Conservation (phyloP, 768 basidiomycete species). For the Leccinum subgranulosum region DNA sequence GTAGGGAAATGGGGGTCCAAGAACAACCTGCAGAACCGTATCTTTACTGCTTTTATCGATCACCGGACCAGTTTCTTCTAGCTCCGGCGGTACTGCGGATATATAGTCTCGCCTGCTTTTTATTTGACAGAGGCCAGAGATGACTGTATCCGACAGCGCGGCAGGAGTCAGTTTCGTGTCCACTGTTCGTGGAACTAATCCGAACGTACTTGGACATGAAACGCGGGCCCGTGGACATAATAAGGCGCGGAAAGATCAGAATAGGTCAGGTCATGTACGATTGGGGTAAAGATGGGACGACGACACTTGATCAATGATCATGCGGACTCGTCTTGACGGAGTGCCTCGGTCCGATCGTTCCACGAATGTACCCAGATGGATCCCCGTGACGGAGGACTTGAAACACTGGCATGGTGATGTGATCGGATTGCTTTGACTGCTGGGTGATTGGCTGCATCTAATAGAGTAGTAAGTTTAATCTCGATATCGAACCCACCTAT, state of each 20-base stretch:
- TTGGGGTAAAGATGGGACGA: neutral
- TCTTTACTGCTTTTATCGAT: constrained; percentile 13
- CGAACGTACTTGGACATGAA: neutral
- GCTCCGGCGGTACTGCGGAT: constrained; percentile 5
- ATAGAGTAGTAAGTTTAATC: neutral
- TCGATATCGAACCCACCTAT: no score
- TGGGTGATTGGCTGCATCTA: neutral
- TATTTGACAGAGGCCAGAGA: neutral
- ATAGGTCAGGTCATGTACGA: constrained; percentile 1
- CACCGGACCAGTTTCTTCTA: neutral
- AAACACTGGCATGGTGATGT: neutral
- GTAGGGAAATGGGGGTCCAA: constrained; percentile 3
- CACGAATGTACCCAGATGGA: neutral
- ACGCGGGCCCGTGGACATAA: neutral
- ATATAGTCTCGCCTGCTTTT: neutral
- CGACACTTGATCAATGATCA: constrained; percentile 11
- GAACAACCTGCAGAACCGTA: neutral
- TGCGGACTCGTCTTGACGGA: constrained; percentile 1
- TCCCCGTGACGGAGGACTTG: neutral
- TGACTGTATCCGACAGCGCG: neutral
- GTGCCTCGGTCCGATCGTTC: neutral
- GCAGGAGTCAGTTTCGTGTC: neutral
- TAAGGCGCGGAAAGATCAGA: neutral
- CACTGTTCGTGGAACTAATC: neutral
- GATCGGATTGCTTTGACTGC: neutral